phyloP scores from a whole-genome alignment of 139 green algal genomes.

The Picochlorum sp. region DNA sequence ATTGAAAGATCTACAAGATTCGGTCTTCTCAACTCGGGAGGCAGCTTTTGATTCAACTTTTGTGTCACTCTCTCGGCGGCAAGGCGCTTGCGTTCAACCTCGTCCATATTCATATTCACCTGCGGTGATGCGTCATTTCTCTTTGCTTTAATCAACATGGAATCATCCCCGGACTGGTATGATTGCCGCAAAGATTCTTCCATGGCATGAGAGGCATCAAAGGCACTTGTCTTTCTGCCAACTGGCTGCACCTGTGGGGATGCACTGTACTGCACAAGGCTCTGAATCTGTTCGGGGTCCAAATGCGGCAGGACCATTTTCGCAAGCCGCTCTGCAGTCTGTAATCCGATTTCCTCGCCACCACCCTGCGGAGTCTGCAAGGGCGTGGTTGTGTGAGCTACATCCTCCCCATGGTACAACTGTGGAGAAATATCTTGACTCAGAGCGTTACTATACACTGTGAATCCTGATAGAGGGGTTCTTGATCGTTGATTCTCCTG shows the following conservation, averaged over 20 bases:
- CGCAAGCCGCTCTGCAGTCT: background rate
- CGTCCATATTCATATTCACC: background rate
- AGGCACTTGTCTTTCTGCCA: background rate
- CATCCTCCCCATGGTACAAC: background rate
- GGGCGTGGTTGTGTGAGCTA: too few relatives aligned
- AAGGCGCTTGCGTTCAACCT: background rate
- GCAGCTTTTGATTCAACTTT: constrained; percentile 1
- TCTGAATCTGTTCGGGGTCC: background rate
- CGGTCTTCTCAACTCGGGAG: background rate
- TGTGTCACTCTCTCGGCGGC: background rate
- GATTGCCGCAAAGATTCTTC: too few relatives aligned
- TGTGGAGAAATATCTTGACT: constrained; percentile 1
- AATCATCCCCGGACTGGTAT: too few relatives aligned
- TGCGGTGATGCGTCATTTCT: background rate
- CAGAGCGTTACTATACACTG: constrained; percentile 29
- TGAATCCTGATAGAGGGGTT: constrained; percentile 26
- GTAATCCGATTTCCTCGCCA: background rate
- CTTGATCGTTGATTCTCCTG: background rate
- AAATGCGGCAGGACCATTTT: background rate
- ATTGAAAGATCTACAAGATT: background rate
- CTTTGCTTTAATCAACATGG: background rate
- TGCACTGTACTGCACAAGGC: background rate
- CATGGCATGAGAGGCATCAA: too few relatives aligned
- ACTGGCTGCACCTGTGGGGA: background rate
- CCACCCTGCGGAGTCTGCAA: too few relatives aligned